phyloP scores from a whole-genome alignment of 2,329 filamentous ascomycete species.

The Epichloe hybrida region DNA sequence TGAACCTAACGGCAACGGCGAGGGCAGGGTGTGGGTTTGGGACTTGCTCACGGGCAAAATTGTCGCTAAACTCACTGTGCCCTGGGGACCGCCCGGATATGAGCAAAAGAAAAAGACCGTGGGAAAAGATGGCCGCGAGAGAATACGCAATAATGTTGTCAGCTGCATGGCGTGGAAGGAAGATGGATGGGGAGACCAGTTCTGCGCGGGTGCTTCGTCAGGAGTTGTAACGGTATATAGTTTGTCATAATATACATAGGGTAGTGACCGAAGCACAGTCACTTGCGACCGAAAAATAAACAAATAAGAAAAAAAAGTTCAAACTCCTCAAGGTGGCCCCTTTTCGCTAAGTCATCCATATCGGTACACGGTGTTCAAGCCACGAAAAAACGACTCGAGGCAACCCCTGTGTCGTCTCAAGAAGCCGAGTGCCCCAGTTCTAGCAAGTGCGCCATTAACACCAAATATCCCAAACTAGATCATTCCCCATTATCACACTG shows the following conservation, averaged over 20 bases:
- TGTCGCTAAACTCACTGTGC: constrained; percentile 45
- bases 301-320: no score
- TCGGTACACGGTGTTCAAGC: background rate
- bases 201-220: constrained; percentile 51
- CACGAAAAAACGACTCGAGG: background rate
- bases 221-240: constrained; percentile 53
- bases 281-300: no score
- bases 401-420: background rate
- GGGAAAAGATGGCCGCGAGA: constrained; percentile 47
- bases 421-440: background rate
- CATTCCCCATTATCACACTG: background rate
- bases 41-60: constrained; percentile 64
- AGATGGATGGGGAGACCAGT: constrained; percentile 48
- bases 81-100: constrained; percentile 39
- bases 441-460: constrained; percentile 5
- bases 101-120: constrained; percentile 38
- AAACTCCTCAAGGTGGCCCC: background rate
- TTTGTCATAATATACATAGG: constrained; percentile 13
- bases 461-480: constrained; percentile 1
- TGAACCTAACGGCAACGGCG: constrained; percentile 17
- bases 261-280: background rate
- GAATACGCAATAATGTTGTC: constrained; percentile 44
- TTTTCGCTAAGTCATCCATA: constrained; percentile 3
- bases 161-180: constrained; percentile 52
- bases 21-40: constrained; percentile 66